A percentile compares a stretch with the other conserved stretches of the same genome.
Conservation (phyloP, 495 filamentous ascomycete genomes). For the Hypoxylon subgilvum region DNA sequence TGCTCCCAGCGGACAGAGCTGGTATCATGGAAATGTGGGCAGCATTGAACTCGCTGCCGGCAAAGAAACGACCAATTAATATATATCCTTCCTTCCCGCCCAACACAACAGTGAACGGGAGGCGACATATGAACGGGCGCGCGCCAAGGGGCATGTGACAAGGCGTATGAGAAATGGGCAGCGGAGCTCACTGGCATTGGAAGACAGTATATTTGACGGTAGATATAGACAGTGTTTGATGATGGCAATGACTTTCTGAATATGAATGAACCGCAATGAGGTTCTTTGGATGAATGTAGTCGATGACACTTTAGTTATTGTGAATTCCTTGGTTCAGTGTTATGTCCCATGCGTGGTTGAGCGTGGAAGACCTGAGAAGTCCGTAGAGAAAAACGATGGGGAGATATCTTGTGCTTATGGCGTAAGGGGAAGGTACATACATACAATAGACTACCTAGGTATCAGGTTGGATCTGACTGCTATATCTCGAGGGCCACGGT, state of each 20-base stretch:
- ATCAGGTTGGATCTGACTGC: too few relatives aligned
- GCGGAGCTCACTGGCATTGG: slow-evolving; percentile 16
- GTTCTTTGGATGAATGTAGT: slow-evolving; percentile 8
- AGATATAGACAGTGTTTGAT: slow-evolving; percentile 1
- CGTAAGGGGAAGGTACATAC: too few relatives aligned
- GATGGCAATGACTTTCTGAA: slow-evolving; percentile 26
- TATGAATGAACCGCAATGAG: slow-evolving; percentile 1
- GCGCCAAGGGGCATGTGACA: slow-evolving; percentile 17
- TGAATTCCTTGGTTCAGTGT: not conserved
- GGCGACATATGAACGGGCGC: slow-evolving; percentile 41
- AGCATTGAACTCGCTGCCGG: slow-evolving; percentile 60
- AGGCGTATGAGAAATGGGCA: not conserved
- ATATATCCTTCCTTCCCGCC: slow-evolving; percentile 26
- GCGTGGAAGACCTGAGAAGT: too few relatives aligned
- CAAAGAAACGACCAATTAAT: slow-evolving; percentile 41
- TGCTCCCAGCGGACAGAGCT: slow-evolving; percentile 84
- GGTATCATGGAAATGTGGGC: slow-evolving; percentile 86
- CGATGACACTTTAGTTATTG: not conserved
- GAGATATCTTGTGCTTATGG: too few relatives aligned
- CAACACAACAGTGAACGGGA: slow-evolving; percentile 23
- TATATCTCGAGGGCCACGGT: too few relatives aligned
- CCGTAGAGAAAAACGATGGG: too few relatives aligned
- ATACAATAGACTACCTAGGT: too few relatives aligned
- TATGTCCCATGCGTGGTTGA: not conserved
- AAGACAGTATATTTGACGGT: slow-evolving; percentile 7